phyloP scores from a whole-genome alignment of 148 eudicot genomes.

The Camellia sinensis region DNA sequence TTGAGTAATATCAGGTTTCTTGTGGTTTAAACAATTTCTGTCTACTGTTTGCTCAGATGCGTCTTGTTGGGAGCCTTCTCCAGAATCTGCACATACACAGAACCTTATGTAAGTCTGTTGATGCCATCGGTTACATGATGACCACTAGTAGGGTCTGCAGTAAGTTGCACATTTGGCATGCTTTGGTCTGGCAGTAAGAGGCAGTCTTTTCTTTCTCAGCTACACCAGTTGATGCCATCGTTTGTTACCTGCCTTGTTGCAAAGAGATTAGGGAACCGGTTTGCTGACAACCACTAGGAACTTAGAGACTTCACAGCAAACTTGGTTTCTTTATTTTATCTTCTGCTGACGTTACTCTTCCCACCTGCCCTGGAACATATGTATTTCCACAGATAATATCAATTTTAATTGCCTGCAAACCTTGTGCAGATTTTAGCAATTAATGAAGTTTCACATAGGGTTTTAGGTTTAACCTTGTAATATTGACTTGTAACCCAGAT shows the following conservation, averaged over 20 bases:
- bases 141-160: not conserved
- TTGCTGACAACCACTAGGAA: conserved; percentile 77
- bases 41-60: conserved; percentile 75
- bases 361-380: not conserved
- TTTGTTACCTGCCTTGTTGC: conserved; percentile 75
- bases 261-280: conserved; percentile 60
- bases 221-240: conserved; percentile 80
- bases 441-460: not conserved
- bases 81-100: conserved; percentile 73
- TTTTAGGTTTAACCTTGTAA: not conserved
- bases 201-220: conserved; percentile 33
- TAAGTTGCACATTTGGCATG: not conserved
- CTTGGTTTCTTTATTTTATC: conserved; percentile 39
- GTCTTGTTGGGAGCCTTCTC: conserved; percentile 65
- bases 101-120: conserved; percentile 58
- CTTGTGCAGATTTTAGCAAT: not conserved
- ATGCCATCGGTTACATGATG: not conserved
- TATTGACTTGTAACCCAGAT: not conserved
- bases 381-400: not conserved
- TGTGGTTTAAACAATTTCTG: conserved; percentile 60
- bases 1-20: conserved; percentile 47
- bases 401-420: not conserved
- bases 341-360: not conserved
- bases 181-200: not conserved
- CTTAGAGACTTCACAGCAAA: conserved; percentile 72